Conservation (phyloP, 345 rosid species). For the Eucalyptus albens region DNA sequence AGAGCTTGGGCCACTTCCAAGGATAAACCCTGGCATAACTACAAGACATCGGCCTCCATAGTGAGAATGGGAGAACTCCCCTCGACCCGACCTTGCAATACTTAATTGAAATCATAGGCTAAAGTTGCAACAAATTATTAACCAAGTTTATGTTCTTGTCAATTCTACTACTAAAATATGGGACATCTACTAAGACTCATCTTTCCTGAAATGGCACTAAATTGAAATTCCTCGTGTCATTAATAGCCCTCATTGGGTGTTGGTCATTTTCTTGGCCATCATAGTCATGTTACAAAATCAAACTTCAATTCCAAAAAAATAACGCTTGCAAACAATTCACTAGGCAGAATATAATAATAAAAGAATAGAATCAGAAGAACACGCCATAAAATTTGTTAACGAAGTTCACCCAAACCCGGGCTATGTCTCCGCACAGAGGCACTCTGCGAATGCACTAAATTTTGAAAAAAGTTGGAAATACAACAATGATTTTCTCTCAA, state of each 20-base stretch:
- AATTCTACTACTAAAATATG: neutral
- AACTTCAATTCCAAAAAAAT: too few species aligned
- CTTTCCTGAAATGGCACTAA: too few species aligned
- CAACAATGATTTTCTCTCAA: accelerated
- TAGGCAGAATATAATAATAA: too few species aligned
- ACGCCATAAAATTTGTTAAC: too few species aligned
- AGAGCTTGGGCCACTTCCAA: conserved; percentile 63
- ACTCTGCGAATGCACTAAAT: accelerated
- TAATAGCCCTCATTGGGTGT: too few species aligned
- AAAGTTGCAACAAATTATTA: neutral
- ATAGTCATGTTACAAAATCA: too few species aligned
- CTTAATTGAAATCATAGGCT: neutral
- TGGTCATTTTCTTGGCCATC: too few species aligned
- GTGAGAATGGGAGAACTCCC: neutral
- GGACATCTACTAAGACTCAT: neutral
- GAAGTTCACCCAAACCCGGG: too few species aligned
- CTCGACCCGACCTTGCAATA: neutral
- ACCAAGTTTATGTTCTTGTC: neutral
- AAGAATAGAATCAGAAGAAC: too few species aligned
- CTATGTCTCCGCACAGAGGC: accelerated
- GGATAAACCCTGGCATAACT: conserved; percentile 50
- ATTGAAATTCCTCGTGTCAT: too few species aligned
- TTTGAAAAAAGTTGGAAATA: too few species aligned
- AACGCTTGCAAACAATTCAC: too few species aligned
- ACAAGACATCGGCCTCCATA: neutral